These are phyloP conservation scores for Xanthoconium purpureum DNA, from an alignment of 768 basidiomycete species.

Conservation along the genomic window DNA sequence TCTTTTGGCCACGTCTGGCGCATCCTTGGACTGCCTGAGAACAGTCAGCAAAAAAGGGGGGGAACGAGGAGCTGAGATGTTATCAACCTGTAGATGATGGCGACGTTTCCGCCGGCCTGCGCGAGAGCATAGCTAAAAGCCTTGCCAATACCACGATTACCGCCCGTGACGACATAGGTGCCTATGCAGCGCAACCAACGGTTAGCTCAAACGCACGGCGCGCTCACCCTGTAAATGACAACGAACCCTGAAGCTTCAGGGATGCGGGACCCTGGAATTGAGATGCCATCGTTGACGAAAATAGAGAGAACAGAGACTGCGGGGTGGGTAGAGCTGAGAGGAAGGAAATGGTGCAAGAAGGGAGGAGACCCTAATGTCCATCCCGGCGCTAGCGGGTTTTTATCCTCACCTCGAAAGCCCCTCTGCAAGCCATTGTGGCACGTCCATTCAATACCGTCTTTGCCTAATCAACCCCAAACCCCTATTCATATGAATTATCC, in stretches of 20 bases:
- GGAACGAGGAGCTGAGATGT: no score
- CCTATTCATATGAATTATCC: background rate
- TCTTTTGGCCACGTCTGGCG: conserved; percentile 44
- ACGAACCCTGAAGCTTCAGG: conserved; percentile 32
- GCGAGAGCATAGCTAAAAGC: conserved; percentile 54
- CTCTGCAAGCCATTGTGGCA: conserved; percentile 9
- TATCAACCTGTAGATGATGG: conserved; percentile 55
- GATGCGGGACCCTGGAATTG: conserved; percentile 5
- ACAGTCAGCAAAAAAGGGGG: background rate
- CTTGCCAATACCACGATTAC: conserved; percentile 59
- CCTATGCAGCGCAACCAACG: conserved; percentile 10
- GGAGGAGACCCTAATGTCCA: background rate
- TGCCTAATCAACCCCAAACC: conserved; percentile 2
- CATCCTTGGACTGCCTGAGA: conserved; percentile 44
- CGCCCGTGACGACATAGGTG: conserved; percentile 58
- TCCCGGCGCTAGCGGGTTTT: background rate
- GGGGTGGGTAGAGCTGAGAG: background rate
- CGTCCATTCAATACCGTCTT: conserved; percentile 1
- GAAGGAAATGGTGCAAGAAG: background rate
- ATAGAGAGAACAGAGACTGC: conserved; percentile 5
- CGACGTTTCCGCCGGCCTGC: conserved; percentile 53
- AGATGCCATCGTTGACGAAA: conserved; percentile 6
- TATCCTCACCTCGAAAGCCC: conserved; percentile 14
- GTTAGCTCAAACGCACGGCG: background rate
- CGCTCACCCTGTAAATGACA: background rate